Percentiles rank a stretch among this genome's conserved stretches.
These are phyloP conservation scores for Gossypium bickii DNA, from an alignment of 345 rosid genomes.

Conservation along the genomic window DNA sequence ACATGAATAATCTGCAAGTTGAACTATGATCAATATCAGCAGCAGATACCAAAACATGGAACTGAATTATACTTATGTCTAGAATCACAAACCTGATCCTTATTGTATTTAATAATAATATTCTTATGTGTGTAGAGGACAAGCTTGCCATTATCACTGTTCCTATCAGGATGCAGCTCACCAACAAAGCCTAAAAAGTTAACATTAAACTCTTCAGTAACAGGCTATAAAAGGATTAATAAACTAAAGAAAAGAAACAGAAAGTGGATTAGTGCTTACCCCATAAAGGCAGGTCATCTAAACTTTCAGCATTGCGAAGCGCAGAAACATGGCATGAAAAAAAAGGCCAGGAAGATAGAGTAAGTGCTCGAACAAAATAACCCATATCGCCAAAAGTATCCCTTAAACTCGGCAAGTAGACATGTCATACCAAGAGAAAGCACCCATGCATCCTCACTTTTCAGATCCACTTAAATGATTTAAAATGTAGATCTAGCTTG, in stretches of 20 bases:
- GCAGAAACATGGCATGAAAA: constrained; percentile 19
- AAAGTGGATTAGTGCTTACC: constrained; percentile 45
- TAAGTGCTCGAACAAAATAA: constrained; percentile 11
- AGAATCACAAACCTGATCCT: constrained; percentile 67
- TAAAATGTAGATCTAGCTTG: neutral
- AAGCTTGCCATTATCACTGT: constrained; percentile 66
- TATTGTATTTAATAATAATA: constrained; percentile 63
- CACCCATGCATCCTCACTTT: neutral
- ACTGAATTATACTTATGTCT: neutral
- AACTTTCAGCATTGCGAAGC: constrained; percentile 32
- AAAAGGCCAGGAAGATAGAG: constrained; percentile 22
- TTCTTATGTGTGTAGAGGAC: constrained; percentile 77
- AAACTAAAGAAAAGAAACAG: neutral
- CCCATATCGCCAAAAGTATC: constrained; percentile 3
- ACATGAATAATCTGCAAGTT: constrained; percentile 76
- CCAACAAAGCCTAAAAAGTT: constrained; percentile 72
- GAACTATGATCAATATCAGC: neutral
- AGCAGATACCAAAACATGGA: neutral
- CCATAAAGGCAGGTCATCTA: constrained; percentile 97
- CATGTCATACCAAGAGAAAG: neutral
- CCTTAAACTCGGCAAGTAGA: constrained; percentile 2
- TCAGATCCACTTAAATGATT: neutral
- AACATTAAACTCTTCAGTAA: constrained; percentile 11
- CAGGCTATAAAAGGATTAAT: neutral
- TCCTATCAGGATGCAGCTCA: constrained; percentile 67